phyloP scores from a whole-genome alignment of 768 basidiomycete species.

The Fibroporia radiculosa region DNA sequence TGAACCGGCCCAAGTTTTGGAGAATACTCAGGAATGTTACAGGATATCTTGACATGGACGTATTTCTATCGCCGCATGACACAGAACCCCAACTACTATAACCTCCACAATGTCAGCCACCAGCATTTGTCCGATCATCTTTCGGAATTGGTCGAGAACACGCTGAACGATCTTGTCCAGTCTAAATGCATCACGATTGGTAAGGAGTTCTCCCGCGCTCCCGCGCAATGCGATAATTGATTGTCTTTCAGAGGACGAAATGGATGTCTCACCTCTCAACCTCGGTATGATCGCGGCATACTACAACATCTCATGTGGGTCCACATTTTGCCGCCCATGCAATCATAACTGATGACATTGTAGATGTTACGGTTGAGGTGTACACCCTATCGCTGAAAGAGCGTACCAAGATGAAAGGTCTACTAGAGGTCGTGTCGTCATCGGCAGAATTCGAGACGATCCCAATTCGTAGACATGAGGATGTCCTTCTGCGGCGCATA shows the following conservation, averaged over 20 bases:
- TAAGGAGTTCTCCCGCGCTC: slow-evolving; percentile 22
- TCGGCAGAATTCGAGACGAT: slow-evolving; percentile 94
- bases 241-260: slow-evolving; percentile 67
- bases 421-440: slow-evolving; percentile 94
- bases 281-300: slow-evolving; percentile 98
- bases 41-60: slow-evolving; percentile 98
- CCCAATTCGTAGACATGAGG: slow-evolving; percentile 94
- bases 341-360: slow-evolving; percentile 6
- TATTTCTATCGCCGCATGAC: slow-evolving; percentile 98
- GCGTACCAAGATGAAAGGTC: slow-evolving; percentile 91
- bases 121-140: slow-evolving; percentile 93
- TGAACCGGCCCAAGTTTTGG: neutral
- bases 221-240: neutral
- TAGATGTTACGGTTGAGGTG: slow-evolving; percentile 94
- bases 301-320: slow-evolving; percentile 86
- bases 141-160: slow-evolving; percentile 92
- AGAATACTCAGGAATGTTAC: neutral
- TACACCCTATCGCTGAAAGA: slow-evolving; percentile 94
- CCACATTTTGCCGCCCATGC: neutral
- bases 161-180: slow-evolving; percentile 82
- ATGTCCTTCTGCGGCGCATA: slow-evolving; percentile 72
- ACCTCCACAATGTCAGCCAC: slow-evolving; percentile 90
- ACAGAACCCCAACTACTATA: slow-evolving; percentile 95
- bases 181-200: slow-evolving; percentile 94
- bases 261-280: slow-evolving; percentile 88